Evolutionary conservation across 2,329 filamentous ascomycete species (phyloP), one percentile per base, ranked within the genome.

Genomic region (Sphaerulina populicola): DNA sequence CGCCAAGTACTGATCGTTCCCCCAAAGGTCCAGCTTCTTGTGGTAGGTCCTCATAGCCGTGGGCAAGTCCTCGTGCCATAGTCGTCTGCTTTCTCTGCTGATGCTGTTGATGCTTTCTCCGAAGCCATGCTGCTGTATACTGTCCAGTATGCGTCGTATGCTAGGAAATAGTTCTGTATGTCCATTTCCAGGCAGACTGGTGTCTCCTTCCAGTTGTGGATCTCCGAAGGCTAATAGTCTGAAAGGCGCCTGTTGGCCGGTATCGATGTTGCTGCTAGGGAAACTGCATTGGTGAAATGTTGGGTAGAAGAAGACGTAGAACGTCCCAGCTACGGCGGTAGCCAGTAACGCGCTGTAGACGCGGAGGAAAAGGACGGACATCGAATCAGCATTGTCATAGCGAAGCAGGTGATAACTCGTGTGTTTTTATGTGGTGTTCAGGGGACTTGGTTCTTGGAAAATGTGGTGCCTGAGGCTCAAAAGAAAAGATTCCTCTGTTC

Each of bases 1-100:
- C 15, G 86, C 88, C 30, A 98, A 79, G 69, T 97, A 98, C 64
- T 82, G 87, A 70, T 98, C 93, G 69, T 98, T 98, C 3, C 93
- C 93, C 63, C 89, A 80, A 1, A 96, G 78, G 68, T 98, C 93
- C 60, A 98, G 68, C 14, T 80, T 78, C 72, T 98, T 98, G 57
- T 87, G 79, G 45, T 77, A 72, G 1, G 82, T 83, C 59, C 82
- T 75, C 44, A 90, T 59, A 14, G 82, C 75, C 58, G 80, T 77
- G 6, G 81, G 82, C 2, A 89, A 71, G 66, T 95, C 89, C 51
- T 83, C 55, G 1, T 48, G 51, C 11, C 65, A 52, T 3, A 67
- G 56, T 8, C 56, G 60, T 14, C 47, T 49, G 15, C 59, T 52
- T 4, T 62, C 61, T 6, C 47, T 45, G 23, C 44, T 44, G 46